Evolutionary conservation across 176 grass and related monocot genomes (phyloP).

Genomic region (Tillandsia leiboldiana): DNA sequence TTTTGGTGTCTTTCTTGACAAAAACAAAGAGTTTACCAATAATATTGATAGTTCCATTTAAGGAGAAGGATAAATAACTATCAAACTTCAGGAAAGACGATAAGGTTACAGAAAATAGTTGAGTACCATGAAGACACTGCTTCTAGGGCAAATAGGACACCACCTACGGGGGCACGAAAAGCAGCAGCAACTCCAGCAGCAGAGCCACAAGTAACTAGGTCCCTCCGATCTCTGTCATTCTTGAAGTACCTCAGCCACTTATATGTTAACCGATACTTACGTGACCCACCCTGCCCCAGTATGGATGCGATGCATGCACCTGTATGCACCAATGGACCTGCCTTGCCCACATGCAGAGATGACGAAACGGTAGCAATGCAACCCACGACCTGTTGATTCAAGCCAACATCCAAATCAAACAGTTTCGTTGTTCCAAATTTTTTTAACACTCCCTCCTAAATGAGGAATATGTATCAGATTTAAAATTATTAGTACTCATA

Average conservation of each 20-base stretch:
- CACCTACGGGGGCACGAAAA: conserved; percentile 78
- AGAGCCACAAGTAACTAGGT: conserved; percentile 85
- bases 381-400: conserved; percentile 57
- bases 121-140: conserved; percentile 83
- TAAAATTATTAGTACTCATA: not conserved
- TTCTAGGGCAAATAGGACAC: conserved; percentile 90
- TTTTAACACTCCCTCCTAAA: not conserved
- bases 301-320: conserved; percentile 87
- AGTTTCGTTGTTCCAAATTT: not conserved
- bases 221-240: conserved; percentile 87
- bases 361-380: conserved; percentile 86
- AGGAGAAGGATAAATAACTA: no score
- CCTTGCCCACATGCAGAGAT: conserved; percentile 88
- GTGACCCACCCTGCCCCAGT: conserved; percentile 77
- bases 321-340: conserved; percentile 78
- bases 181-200: conserved; percentile 84
- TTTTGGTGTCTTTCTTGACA: no score
- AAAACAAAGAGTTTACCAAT: no score
- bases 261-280: conserved; percentile 56
- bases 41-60: no score
- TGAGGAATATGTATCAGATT: not conserved
- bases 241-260: conserved; percentile 91
- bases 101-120: not conserved
- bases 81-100: no score
- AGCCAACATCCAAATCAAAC: conserved; percentile 1